phyloP scores from a whole-genome alignment of 306 rosid species.

The Adenanthera pavonina region DNA sequence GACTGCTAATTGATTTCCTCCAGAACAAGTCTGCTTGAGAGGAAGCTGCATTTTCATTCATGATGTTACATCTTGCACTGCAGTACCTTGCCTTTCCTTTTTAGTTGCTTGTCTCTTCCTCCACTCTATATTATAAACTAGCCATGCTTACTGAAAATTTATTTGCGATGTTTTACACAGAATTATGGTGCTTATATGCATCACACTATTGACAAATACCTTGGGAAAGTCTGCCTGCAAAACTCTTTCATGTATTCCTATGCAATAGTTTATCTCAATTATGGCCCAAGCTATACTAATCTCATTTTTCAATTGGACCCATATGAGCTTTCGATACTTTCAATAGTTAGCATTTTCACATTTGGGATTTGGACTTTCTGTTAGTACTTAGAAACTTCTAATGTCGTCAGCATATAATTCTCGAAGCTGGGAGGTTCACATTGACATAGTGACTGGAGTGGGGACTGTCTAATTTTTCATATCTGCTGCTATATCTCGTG shows the following conservation, averaged over 20 bases:
- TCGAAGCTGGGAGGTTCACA: neutral
- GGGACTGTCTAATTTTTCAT: neutral
- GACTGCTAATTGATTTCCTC: neutral
- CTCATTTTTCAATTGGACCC: neutral
- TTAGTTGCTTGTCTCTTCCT: neutral
- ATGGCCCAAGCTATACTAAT: neutral
- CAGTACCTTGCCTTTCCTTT: neutral
- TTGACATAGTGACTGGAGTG: neutral
- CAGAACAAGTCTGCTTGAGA: neutral
- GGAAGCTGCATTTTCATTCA: neutral
- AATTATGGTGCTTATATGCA: neutral
- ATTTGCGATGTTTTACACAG: neutral
- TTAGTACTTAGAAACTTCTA: neutral
- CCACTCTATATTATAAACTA: neutral
- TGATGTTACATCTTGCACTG: neutral
- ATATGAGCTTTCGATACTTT: neutral
- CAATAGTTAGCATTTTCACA: neutral
- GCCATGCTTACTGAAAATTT: neutral
- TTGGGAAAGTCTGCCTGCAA: neutral
- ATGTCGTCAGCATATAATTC: neutral
- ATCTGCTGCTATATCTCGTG: neutral
- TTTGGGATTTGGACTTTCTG: neutral
- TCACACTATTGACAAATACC: neutral
- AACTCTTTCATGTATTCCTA: neutral
- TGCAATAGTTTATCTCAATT: neutral